phyloP scores from a whole-genome alignment of 1,284 basidiomycete species.

The Leccinum angustisporum region DNA sequence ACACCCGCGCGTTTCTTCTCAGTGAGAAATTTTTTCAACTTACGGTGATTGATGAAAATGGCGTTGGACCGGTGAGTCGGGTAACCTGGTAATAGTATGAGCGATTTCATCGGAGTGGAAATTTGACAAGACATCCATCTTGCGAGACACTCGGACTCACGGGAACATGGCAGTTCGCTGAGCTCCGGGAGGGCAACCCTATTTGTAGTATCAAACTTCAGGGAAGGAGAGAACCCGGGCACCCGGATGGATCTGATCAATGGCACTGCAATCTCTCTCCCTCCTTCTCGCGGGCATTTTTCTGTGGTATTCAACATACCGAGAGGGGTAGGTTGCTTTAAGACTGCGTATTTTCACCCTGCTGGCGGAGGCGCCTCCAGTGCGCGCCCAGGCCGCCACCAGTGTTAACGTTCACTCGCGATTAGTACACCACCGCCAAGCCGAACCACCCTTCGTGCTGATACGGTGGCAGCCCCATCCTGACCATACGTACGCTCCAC shows the following conservation, averaged over 20 bases:
- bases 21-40: neutral
- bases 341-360: neutral
- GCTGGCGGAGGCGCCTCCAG: neutral
- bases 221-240: neutral
- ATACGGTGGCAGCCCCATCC: neutral
- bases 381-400: neutral
- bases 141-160: neutral
- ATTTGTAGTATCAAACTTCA: neutral
- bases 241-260: neutral
- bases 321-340: neutral
- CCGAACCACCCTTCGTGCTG: neutral
- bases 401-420: neutral
- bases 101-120: constrained; percentile 1
- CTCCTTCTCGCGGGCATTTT: neutral
- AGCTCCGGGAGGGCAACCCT: neutral
- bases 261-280: neutral
- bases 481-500: neutral
- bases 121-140: neutral
- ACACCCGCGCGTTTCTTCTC: neutral
- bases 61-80: neutral
- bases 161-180: neutral
- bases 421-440: neutral
- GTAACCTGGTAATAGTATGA: neutral
- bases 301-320: neutral
- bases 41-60: neutral